These are phyloP conservation scores for Nelumbo lutea DNA, from an alignment of 164 flowering plant genomes.

Conservation along the genomic window DNA sequence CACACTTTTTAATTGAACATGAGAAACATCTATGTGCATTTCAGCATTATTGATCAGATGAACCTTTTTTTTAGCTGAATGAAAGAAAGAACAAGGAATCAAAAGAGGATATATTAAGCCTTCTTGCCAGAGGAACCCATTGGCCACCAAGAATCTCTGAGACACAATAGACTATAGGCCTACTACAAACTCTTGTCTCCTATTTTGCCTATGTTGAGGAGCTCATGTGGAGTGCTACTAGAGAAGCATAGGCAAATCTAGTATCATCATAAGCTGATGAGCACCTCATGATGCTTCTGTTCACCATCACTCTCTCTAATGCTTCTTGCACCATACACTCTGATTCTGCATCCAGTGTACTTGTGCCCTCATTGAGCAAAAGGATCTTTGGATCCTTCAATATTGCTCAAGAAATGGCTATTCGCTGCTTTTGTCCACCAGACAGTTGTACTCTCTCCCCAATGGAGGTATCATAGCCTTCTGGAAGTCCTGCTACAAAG, in stretches of 20 bases:
- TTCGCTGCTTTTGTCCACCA: slow-evolving; percentile 20
- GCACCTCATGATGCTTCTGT: slow-evolving; percentile 60
- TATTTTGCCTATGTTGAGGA: slow-evolving; percentile 1
- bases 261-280: slow-evolving; percentile 34
- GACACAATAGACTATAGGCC: no score
- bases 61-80: no score
- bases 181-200: neutral
- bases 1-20: no score
- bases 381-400: slow-evolving; percentile 20
- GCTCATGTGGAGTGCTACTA: slow-evolving; percentile 57
- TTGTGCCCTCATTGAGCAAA: neutral
- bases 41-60: no score
- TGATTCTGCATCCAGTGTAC: slow-evolving; percentile 50
- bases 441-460: slow-evolving; percentile 58
- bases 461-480: slow-evolving; percentile 57
- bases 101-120: no score
- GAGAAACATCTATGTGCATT: no score
- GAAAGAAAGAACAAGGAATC: no score
- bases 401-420: slow-evolving; percentile 69
- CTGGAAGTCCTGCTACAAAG: slow-evolving; percentile 60
- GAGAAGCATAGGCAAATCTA: slow-evolving; percentile 51
- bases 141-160: no score
- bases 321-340: no score
- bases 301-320: slow-evolving; percentile 48
- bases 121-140: no score